Conservation (phyloP, 2,329 filamentous ascomycete species). For the Stylonectria norvegica region DNA sequence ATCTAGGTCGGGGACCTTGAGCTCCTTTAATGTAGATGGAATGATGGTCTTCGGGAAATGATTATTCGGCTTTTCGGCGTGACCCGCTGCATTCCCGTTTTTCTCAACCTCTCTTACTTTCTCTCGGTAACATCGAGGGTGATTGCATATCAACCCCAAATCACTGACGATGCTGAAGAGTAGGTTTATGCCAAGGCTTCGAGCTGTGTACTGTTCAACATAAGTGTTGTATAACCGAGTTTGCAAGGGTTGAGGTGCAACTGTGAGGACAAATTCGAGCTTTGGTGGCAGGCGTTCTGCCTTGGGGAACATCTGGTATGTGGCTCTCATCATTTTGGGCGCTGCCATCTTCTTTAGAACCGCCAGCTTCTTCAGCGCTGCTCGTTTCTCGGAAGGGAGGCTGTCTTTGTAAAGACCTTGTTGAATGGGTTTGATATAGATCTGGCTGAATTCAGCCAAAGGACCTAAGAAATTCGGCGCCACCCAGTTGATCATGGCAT, state of each 20-base stretch:
- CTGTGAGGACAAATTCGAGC: constrained; percentile 74
- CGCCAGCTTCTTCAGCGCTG: constrained; percentile 62
- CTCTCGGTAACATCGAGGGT: constrained; percentile 46
- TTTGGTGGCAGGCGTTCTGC: constrained; percentile 68
- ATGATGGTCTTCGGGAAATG: constrained; percentile 28
- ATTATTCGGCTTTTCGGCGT: constrained; percentile 4
- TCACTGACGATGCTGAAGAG: constrained; percentile 38
- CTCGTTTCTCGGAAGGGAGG: constrained; percentile 49
- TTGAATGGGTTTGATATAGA: constrained; percentile 72
- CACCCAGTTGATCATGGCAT: constrained; percentile 84
- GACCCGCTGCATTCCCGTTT: constrained; percentile 4
- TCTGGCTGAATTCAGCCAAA: constrained; percentile 61
- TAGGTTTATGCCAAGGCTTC: constrained; percentile 7
- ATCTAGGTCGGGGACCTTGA: constrained; percentile 39
- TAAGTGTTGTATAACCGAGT: constrained; percentile 55
- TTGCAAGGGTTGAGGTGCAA: constrained; percentile 68
- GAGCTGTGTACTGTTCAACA: constrained; percentile 23
- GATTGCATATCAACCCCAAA: constrained; percentile 50
- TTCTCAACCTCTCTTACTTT: constrained; percentile 26
- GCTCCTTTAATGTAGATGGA: constrained; percentile 33
- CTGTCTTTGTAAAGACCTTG: constrained; percentile 68
- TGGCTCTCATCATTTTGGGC: constrained; percentile 75
- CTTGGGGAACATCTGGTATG: constrained; percentile 62
- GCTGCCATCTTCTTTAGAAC: constrained; percentile 69
- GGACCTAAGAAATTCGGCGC: constrained; percentile 74